A percentile compares a stretch with the other conserved stretches of the same genome.
These are phyloP conservation scores for Eimeria sp. DNA, from an alignment of 169 alveolate species.

Conservation along the genomic window DNA sequence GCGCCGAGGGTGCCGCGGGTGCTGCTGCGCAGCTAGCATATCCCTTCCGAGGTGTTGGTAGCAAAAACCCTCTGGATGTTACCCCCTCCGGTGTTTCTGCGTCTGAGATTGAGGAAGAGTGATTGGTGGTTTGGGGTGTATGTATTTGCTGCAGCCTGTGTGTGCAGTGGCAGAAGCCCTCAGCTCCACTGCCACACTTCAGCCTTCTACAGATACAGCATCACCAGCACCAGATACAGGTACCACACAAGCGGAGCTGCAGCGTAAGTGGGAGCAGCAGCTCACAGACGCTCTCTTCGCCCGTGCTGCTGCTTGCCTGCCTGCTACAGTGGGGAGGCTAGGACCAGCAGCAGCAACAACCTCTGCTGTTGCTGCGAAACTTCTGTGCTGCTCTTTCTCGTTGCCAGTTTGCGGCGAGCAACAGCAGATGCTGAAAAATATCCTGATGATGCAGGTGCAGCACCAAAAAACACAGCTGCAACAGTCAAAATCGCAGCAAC, in stretches of 20 bases:
- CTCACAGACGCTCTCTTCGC: background rate
- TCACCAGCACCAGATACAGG: background rate
- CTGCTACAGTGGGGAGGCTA: background rate
- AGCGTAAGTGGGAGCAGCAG: background rate
- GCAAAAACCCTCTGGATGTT: too few relatives aligned
- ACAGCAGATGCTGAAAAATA: background rate
- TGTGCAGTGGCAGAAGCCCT: conserved; percentile 29
- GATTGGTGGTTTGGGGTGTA: too few relatives aligned
- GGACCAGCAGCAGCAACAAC: conserved; percentile 29
- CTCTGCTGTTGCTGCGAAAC: background rate
- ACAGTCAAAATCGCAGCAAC: background rate
- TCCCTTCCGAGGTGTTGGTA: too few relatives aligned
- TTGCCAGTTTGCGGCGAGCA: background rate
- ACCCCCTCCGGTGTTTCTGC: too few relatives aligned
- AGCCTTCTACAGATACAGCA: too few relatives aligned
- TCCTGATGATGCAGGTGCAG: background rate
- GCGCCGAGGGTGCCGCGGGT: too few relatives aligned
- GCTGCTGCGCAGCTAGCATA: too few relatives aligned
- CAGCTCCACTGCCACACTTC: background rate
- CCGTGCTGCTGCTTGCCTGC: background rate
- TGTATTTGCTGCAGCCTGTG: background rate
- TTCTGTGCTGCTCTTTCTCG: conserved; percentile 11
- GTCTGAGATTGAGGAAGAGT: too few relatives aligned
- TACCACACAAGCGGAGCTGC: background rate
- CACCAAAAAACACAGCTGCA: too few relatives aligned